Base-by-base conservation (phyloP, 148 eudicot species). In the Cornus florida region DNA sequence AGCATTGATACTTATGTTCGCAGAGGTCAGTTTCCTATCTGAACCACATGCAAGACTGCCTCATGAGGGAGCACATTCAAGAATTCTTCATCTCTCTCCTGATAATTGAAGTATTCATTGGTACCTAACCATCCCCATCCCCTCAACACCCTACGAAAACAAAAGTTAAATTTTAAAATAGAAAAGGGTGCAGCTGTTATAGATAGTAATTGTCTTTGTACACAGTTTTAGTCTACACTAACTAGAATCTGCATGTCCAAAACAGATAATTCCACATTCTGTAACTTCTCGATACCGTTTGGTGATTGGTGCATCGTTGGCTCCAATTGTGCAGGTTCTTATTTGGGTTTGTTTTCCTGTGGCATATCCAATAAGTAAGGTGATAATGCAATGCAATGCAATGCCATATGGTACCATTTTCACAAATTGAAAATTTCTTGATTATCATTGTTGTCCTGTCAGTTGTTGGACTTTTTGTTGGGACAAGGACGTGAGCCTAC, bases 361-460 rank as follows among this genome's bases (percentile, higher is more conserved):
- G 62, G 91, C 94, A 60, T 92, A 89, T 81, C 97, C 92, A 16
- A 86, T 89, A 75, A 89, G 97, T 90, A 90, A 92, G 97, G 97
- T 92, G 75, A 86, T 28, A 28, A 11, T 12, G 20, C 64, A 57
- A 62, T n/a, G 20, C 11, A 62, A 16, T 53, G 4, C 19, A 14
- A 53, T 53, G 19, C 59, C 19, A 11, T 78, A 10, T 10, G 69
- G 69, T 73, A n/a, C 57, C 23, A 23, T 17, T 60, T 69, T 50
- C 59, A 13, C n/a, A 57, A 72, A 32, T 28, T 23, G 50, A 23
- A 43, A 6, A n/a, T 6, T 60, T 50, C 23, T 69, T 16, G 33
- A 9, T 74, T 13, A 69, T 35, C 73, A 60, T 33, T 62, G 39
- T 70, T 59, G 4, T 46, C 79, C 10, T 69, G 7, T 4, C 87